phyloP scores from a whole-genome alignment of 2,329 filamentous ascomycete species.

The Epicoccum sorghinum region DNA sequence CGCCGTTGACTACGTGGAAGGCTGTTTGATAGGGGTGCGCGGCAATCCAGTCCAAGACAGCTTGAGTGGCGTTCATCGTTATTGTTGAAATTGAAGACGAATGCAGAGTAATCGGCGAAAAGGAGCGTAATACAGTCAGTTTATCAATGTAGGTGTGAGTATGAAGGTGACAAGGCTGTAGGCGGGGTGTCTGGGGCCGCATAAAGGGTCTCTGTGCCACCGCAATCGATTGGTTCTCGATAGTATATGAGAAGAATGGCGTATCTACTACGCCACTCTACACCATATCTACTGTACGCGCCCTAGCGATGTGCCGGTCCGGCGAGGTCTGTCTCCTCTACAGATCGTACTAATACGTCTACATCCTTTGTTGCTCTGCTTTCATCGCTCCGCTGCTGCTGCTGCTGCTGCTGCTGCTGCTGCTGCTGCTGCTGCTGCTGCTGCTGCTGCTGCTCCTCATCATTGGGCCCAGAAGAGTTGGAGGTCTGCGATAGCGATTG shows the following conservation, averaged over 20 bases:
- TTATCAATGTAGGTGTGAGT: neutral
- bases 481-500: slow-evolving; percentile 30
- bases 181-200: neutral
- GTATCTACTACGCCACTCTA: too few species aligned
- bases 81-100: neutral
- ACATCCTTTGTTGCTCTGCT: slow-evolving; percentile 14
- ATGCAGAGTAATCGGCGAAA: neutral
- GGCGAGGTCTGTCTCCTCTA: slow-evolving; percentile 25
- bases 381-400: slow-evolving; percentile 6
- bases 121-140: too few species aligned
- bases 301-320: slow-evolving; percentile 15
- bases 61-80: slow-evolving; percentile 12
- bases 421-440: too few species aligned
- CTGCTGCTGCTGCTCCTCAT: slow-evolving; percentile 18
- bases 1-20: slow-evolving; percentile 31
- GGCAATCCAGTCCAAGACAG: slow-evolving; percentile 24
- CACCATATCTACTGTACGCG: too few species aligned
- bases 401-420: too few species aligned
- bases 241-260: too few species aligned
- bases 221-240: neutral
- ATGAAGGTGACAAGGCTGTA: slow-evolving; percentile 8
- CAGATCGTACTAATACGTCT: slow-evolving; percentile 22
- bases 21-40: slow-evolving; percentile 33
- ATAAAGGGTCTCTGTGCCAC: neutral
- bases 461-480: neutral